Base-by-base conservation (phyloP, 2,329 filamentous ascomycete genomes). In the Sclerotinia minor region DNA sequence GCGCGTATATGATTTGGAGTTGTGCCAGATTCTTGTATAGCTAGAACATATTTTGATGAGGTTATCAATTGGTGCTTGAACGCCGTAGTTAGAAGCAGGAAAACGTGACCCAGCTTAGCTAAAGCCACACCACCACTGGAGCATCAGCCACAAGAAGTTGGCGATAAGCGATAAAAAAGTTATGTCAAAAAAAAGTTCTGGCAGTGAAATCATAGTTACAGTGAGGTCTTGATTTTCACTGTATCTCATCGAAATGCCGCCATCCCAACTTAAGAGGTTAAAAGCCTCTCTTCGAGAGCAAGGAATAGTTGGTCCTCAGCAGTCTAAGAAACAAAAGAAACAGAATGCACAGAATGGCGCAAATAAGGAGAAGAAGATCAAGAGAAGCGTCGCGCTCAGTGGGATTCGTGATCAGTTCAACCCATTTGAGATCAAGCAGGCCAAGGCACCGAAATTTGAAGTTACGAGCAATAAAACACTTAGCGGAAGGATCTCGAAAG, bases 381-480 rank as follows among this genome's bases (percentile, higher is more conserved):
- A 92, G 77, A 87, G 90, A 76, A 87, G 90, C 76, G 89, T 88
- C 67, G 92, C 93, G 21, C 84, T 99, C 71, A 88, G 91, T 74
- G 87, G 87, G 68, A 97, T 99, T 77, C 90, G 95, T 76, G 94
- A 98, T 76, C 90, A 94, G 73, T 98, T 98, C 85, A 99, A 99
- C 78, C 95, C 95, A 0, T 99, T 99, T 79, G 95, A 99, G 77
- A 87, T 97, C 78, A 96, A 96, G 79, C 87, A 91, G 68, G 84
- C 89, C 1, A 85, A 90, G 69, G 91, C 89, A 0, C 88, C 88
- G 67, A 98, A 98, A 76, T 96, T 96, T 72, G 89, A 94, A 54
- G 89, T 94, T 55, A 93, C 91, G 0, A 94, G 85, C 65, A 87
- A 86, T 71, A 85, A 83, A 45, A 68, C 85, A 7, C 79, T 81